Base-by-base conservation (phyloP, 306 rosid species). In the Myrica gale region DNA sequence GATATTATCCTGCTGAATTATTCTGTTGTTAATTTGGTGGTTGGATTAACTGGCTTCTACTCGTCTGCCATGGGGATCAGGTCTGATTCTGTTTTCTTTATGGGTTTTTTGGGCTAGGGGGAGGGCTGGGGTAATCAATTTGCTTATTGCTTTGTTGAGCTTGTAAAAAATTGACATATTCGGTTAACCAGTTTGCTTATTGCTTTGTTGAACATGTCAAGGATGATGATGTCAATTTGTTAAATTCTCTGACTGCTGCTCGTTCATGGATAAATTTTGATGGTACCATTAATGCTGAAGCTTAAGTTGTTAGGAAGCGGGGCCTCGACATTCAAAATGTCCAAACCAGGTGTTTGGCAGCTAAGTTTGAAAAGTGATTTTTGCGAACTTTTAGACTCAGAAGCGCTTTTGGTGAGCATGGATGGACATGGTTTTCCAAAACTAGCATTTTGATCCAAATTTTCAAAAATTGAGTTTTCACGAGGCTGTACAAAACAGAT, bases 131-230 rank as follows among this genome's bases (percentile, higher is more conserved):
- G 13, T 23, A 10, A 57, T 57, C 26, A 57, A 4, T 15, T 62
- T 62, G 68, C 37, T 62, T 15, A 62, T 37, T 37, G 19, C 68
- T 62, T 62, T 62, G 17, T 37, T 62, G 68, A 37, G 10, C 68
- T 62, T 57, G 32, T 26, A 26, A 26, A 26, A 26, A 26, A 26
- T 26, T 26, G 32, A 26, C 32, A 26, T 26, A 26, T 26, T 26
- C 20, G 4, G 1, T 10, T 23, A 10, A 57, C 21, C 26, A 57
- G 9, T 37, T 62, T 62, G 68, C 37, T 62, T 15, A 62, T 37
- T 37, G 19, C 68, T 62, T 62, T 62, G 68, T 16, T 62, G 17
- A 39, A 62, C 42, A 12, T 37, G 42, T 17, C 44, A 13, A 37
- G 26, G 68, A 12, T 61, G 42, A 32, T 61, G 44, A 61, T 61